phyloP scores from a whole-genome alignment of 306 rosid genomes.

The Prunus davidiana region DNA sequence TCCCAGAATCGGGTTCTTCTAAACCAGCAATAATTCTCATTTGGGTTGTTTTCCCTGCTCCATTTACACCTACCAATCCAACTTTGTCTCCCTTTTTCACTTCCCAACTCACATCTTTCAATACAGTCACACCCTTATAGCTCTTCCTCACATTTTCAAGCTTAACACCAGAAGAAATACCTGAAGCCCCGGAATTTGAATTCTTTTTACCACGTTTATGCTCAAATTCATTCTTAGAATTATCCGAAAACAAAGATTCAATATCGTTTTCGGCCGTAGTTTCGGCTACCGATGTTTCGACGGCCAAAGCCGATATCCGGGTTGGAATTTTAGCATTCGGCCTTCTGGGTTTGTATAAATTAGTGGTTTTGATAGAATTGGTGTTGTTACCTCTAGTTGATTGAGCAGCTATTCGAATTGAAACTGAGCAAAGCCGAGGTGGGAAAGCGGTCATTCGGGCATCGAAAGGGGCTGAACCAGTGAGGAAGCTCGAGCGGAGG shows the following conservation, averaged over 20 bases:
- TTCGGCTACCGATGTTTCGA: conserved; percentile 40
- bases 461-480: conserved; percentile 51
- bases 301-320: conserved; percentile 47
- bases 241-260: conserved; percentile 65
- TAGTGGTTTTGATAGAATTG: conserved; percentile 27
- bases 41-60: conserved; percentile 95
- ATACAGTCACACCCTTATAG: conserved; percentile 74
- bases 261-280: conserved; percentile 46
- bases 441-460: conserved; percentile 33
- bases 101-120: conserved; percentile 83
- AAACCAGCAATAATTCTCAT: conserved; percentile 85
- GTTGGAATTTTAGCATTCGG: conserved; percentile 17
- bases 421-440: conserved; percentile 23
- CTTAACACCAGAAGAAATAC: conserved; percentile 77
- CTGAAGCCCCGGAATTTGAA: conserved; percentile 58
- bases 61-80: conserved; percentile 90
- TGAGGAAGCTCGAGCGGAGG: conserved; percentile 58
- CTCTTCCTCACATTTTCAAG: conserved; percentile 67
- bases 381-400: conserved; percentile 25
- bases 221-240: conserved; percentile 31
- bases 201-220: conserved; percentile 40
- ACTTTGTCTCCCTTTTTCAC: conserved; percentile 91
- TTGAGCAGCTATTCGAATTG: conserved; percentile 27
- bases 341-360: conserved; percentile 18
- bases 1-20: conserved; percentile 85